These are phyloP conservation scores for Paecilomyces variotii DNA, from an alignment of 2,329 filamentous ascomycete species.

Conservation along the genomic window DNA sequence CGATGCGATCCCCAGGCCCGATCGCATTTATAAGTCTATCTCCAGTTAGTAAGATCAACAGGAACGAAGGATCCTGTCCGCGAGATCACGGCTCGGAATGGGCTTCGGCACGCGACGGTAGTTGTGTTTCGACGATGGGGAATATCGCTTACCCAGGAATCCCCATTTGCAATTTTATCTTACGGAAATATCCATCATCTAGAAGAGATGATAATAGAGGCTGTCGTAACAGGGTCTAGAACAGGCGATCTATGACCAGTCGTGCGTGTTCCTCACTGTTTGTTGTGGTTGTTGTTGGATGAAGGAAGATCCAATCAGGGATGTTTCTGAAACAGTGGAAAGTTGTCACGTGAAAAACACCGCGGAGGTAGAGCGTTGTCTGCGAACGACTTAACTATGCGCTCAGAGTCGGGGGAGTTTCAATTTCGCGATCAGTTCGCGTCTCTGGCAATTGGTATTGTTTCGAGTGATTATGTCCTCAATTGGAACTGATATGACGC, in stretches of 20 bases:
- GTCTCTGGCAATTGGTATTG: not conserved
- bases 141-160: slow-evolving; percentile 34
- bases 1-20: slow-evolving; percentile 67
- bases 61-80: not conserved
- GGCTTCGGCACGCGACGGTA: not conserved
- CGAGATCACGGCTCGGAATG: not conserved
- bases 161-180: slow-evolving; percentile 24
- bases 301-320: not conserved
- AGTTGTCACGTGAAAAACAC: not conserved
- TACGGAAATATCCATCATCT: not conserved
- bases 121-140: not conserved
- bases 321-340: not conserved
- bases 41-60: slow-evolving; percentile 11
- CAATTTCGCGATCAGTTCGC: not conserved
- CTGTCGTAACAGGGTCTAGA: not conserved
- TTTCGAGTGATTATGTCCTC: not conserved
- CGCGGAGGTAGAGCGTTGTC: not conserved
- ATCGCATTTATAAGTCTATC: slow-evolving; percentile 82
- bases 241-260: not conserved
- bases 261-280: not conserved
- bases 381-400: not conserved
- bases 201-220: not conserved
- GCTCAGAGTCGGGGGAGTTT: not conserved
- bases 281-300: not conserved
- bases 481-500: not conserved